A percentile compares a stretch with the other conserved stretches of the same genome.
Evolutionary conservation across 768 basidiomycete genomes (phyloP).

Genomic region (Xerocomus potaroensis): DNA sequence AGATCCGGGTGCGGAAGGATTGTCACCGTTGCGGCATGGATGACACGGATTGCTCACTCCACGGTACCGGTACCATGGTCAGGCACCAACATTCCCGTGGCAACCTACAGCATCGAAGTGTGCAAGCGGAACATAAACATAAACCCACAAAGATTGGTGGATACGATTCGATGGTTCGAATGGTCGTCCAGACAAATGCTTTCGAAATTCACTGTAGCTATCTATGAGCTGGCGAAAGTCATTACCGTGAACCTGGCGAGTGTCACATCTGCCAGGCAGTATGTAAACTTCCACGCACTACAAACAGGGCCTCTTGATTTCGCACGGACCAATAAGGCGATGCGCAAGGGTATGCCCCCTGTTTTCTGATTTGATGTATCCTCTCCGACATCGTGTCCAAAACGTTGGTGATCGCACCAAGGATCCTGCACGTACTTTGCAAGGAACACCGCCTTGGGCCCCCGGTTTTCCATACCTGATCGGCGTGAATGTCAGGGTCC

Average conservation of each 20-base stretch:
- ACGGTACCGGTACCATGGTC: constrained; percentile 19
- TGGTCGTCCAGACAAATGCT: constrained; percentile 5
- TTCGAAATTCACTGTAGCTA: neutral
- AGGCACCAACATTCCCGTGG: constrained; percentile 20
- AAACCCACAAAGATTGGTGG: constrained; percentile 4
- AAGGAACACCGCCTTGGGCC: constrained; percentile 1
- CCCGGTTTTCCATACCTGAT: constrained; percentile 1
- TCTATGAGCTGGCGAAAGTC: neutral
- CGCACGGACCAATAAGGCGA: neutral
- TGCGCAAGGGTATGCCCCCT: neutral
- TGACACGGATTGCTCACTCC: constrained; percentile 18
- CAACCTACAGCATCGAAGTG: constrained; percentile 8
- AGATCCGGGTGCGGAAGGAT: constrained; percentile 6
- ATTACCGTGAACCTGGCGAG: neutral
- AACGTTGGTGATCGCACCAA: constrained; percentile 2
- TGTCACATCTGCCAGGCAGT: neutral
- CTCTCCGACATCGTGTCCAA: neutral
- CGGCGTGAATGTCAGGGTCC: constrained; percentile 1
- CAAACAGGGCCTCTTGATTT: constrained; percentile 1
- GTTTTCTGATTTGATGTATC: neutral
- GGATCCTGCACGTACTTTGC: neutral
- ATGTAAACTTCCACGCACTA: neutral
- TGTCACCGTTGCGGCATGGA: constrained; percentile 10
- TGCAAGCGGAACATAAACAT: constrained; percentile 6
- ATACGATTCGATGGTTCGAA: constrained; percentile 1